These are phyloP conservation scores for Plasmodium gaboni DNA, from an alignment of 169 alveolate species.

Conservation along the genomic window DNA sequence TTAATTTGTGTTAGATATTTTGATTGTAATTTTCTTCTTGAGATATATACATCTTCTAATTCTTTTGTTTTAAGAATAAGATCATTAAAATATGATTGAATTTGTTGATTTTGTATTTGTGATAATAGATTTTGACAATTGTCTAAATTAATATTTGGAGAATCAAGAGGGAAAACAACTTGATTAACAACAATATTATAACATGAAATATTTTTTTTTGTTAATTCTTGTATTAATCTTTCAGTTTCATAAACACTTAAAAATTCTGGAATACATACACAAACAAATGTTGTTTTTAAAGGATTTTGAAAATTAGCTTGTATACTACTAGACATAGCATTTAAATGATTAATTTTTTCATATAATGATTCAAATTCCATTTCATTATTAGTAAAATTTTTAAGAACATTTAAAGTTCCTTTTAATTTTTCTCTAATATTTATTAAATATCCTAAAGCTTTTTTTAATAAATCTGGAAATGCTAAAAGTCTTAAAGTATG, in stretches of 20 bases:
- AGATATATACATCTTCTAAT: constrained; percentile 78
- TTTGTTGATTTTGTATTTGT: constrained; percentile 26
- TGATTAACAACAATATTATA: constrained; percentile 97
- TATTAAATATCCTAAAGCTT: constrained; percentile 93
- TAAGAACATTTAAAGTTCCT: constrained; percentile 77
- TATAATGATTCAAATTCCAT: constrained; percentile 78
- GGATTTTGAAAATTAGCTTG: constrained; percentile 89
- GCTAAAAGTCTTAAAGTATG: constrained; percentile 98
- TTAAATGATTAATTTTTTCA: constrained; percentile 88
- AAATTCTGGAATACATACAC: constrained; percentile 99
- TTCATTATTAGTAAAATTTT: constrained; percentile 48
- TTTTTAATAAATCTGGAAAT: constrained; percentile 96
- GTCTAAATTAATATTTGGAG: constrained; percentile 15
- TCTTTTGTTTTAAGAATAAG: constrained; percentile 77
- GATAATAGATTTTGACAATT: constrained; percentile 9
- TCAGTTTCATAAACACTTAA: constrained; percentile 98
- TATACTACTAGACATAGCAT: constrained; percentile 86
- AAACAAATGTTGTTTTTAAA: constrained; percentile 95
- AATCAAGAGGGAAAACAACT: constrained; percentile 94
- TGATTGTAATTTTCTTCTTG: constrained; percentile 93
- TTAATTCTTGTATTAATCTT: constrained; percentile 96
- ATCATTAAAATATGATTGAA: constrained; percentile 8
- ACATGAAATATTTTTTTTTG: constrained; percentile 95
- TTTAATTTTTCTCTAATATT: constrained; percentile 87
- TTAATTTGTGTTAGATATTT: constrained; percentile 95